phyloP scores from a whole-genome alignment of 2,329 filamentous ascomycete genomes.

The Ascocoryne sarcoides region DNA sequence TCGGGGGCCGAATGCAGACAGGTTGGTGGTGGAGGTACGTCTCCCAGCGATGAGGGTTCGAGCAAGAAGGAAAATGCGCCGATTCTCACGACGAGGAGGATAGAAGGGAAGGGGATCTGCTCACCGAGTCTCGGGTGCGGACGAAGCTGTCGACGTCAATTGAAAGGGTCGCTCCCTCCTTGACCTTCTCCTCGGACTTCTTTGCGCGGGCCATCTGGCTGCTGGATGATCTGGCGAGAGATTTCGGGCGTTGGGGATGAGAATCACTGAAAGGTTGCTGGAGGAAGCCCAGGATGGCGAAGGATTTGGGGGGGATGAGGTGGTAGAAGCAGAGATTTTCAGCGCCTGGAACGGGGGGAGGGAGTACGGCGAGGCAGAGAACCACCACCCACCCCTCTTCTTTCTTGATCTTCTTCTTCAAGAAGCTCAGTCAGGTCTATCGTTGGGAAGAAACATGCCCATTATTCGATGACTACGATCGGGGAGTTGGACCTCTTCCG shows the following conservation, averaged over 20 bases:
- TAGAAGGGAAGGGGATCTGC: constrained; percentile 6
- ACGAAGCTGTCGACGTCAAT: constrained; percentile 71
- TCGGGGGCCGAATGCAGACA: constrained; percentile 6
- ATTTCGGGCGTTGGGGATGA: not conserved
- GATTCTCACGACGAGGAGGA: constrained; percentile 5
- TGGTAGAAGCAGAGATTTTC: no score
- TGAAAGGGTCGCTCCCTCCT: constrained; percentile 20
- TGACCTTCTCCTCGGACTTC: constrained; percentile 29
- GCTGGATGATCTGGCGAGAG: not conserved
- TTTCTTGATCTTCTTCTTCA: no score
- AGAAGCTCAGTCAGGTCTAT: no score
- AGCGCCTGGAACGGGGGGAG: no score
- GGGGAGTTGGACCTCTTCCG: no score
- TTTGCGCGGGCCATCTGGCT: constrained; percentile 32
- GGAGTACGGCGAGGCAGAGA: no score
- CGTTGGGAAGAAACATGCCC: no score
- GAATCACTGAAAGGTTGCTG: not conserved
- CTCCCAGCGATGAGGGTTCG: constrained; percentile 5
- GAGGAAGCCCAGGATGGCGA: not conserved
- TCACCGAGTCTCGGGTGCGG: constrained; percentile 72
- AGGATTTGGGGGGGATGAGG: not conserved
- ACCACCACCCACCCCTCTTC: no score
- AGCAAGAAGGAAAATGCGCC: constrained; percentile 7
- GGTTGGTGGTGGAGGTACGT: constrained; percentile 17
- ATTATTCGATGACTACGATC: no score